Base-by-base conservation (phyloP, 179 eudicot species). In the Heliamphora pulchella region DNA sequence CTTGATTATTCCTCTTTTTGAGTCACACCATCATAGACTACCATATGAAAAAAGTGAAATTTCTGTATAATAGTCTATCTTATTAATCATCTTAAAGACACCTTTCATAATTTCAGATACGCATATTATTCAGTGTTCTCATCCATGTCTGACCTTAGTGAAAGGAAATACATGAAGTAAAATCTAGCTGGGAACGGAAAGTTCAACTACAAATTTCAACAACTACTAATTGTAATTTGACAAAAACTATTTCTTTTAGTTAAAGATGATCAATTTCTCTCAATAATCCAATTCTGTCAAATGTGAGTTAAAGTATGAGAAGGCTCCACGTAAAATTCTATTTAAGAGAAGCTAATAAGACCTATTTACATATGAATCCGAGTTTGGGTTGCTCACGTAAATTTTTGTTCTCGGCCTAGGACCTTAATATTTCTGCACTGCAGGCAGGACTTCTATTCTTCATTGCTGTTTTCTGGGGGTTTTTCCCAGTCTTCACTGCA, bases 401-500 rank as follows among this genome's bases (percentile, higher is more conserved):
- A 47, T 51, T 47, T 70, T 70, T 6, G 6, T 22, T 20, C 9
- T 11, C 14, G 46, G 18, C 55, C 62, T 20, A 18, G 10, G 39
- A 77, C 31, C 8, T 18, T 13, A 41, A 70, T 54, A 48, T 66
- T 18, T 78, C 41, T 73, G 47, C 68, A 74, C 76, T 87, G 86
- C 91, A 95, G 97, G 94, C 91, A 77, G 99, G 99, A 61, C 79
- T 96, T 74, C 86, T 96, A 41, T 94, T 94, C 92, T 96, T 96
- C 86, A 92, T 96, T 44, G 87, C 92, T 0, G 99, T 96, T 11
- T 96, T 96, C 77, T 96, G 99, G 99, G 97, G 96, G 3, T 96
- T 93, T 85, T 92, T 96, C 68, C 99, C 99, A 0, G 94, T 96
- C 18, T 96, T 94, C 87, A 94, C 99, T 51, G 97, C 99, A 63